Conservation (phyloP, 148 eudicot genomes). For the Rhododendron vialii region DNA sequence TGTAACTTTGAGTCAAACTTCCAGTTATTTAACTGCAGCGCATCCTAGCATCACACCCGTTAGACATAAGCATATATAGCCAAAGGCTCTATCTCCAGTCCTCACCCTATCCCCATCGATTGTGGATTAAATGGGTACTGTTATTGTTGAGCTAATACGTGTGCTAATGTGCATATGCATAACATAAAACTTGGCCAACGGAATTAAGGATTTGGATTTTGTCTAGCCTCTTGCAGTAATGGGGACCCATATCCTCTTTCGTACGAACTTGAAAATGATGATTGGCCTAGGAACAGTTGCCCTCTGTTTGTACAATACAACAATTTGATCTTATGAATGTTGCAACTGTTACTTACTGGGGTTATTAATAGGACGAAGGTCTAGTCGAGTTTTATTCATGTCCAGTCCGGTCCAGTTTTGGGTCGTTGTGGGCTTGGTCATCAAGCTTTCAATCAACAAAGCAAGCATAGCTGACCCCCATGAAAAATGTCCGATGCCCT, state of each 20-base stretch:
- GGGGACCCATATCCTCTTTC: background rate
- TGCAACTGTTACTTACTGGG: background rate
- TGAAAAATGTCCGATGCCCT: too few relatives aligned
- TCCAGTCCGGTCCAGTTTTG: too few relatives aligned
- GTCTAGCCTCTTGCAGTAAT: background rate
- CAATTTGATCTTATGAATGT: background rate
- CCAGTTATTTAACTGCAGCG: background rate
- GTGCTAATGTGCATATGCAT: background rate
- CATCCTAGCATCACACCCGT: background rate
- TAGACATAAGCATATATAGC: background rate
- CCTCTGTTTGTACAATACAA: background rate
- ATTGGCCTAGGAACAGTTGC: background rate
- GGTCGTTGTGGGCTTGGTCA: too few relatives aligned
- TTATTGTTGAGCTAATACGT: background rate
- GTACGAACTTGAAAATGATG: background rate
- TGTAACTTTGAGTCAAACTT: background rate
- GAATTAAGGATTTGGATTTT: background rate
- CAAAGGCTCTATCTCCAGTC: background rate
- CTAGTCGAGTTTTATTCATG: too few relatives aligned
- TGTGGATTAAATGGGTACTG: background rate
- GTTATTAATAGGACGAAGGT: too few relatives aligned
- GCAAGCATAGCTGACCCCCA: too few relatives aligned
- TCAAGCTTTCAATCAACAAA: too few relatives aligned
- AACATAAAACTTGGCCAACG: background rate
- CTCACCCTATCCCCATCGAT: background rate